Evolutionary conservation across 2,329 filamentous ascomycete species (phyloP), one percentile per base, ranked within the genome.

Genomic region (Diaporthe aspalathi): DNA sequence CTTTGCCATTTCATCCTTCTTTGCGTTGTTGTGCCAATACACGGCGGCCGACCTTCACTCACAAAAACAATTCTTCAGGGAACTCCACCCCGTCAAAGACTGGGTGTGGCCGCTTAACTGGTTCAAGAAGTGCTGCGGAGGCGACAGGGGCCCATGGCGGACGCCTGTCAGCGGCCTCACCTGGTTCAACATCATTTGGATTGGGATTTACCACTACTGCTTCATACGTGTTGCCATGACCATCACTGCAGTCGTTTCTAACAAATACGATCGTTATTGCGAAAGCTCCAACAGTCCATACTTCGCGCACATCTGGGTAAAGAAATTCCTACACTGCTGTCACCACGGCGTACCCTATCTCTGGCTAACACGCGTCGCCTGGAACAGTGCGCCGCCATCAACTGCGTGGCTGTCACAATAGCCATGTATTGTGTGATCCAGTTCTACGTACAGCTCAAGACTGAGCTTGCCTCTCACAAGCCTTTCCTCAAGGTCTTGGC

Each of bases 341-440:
- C 8, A 8, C 43, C 17, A 8, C 24, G 14, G 17, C 38, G 1
- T 29, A 22, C 65, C 14, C 24, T 5, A 24, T 32, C 43, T 32
- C 29, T 45, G 17, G 63, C 69, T 71, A 47, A 71, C 63, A 9
- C 16, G 7, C 24, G 67, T 49, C 50, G 43, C 14, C 68, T 60
- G 43, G 63, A 74, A 43, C 62, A 91, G 90, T 84, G 90, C 50
- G 85, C 93, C 77, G 85, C 87, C 2, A 88, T 97, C 75, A 91
- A 96, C 79, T 89, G 88, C 75, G 74, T 89, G 27, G 91, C 92
- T 2, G 93, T 97, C 49, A 89, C 91, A 0, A 88, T 97, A 71
- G 94, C 94, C 72, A 97, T 97, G 93, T 96, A 93, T 83, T 95
- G 92, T 79, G 82, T 97, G 53, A 91, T 97, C 74, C 94, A 97